Base-by-base conservation (phyloP, 495 filamentous ascomycete species). In the Trypethelium eluteriae region DNA sequence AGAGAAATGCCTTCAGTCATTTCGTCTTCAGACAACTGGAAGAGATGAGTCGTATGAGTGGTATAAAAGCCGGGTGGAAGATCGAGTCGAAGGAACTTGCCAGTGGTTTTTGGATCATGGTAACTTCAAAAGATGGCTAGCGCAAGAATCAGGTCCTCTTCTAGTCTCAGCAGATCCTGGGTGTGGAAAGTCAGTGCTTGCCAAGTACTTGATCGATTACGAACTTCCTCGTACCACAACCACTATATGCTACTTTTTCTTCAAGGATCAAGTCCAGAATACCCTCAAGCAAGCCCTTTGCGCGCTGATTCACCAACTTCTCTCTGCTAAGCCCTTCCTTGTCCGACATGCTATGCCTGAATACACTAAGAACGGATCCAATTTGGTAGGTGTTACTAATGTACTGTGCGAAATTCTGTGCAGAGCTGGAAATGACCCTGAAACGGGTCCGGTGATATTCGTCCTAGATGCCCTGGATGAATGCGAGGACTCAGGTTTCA, bases 101-200 rank as follows among this genome's bases (percentile, higher is more conserved):
- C 46, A 44, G 38, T 67, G 66, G 66, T 36, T 67, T n/a, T 44
- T 64, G 3, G 11, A 39, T 14, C 59, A 67, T 46, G 36, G 32
- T 5, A 32, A 63, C 41, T 67, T 67, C 62, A 25, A 56, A 14
- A 32, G 38, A 18, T 67, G 66, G 66, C 38, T 63, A 57, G 59
- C 62, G 18, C 14, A 47, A 36, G 59, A 63, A 2, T 63, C 64
- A n/a, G 59, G 38, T 1, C 56, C 59, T 18, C 57, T 69, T 0
- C 46, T 65, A 14, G 56, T 66, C 14, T 62, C 67, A 34, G 67
- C 67, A 34, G 67, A 66, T 38, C 67, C 67, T 39, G 67, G 67
- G 16, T 69, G 67, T 63, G 67, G 67, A 63, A 69, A 69, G 63
- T 69, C 67, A 4, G 67, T 66, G 25, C 57, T 69, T 18, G 39